These are phyloP conservation scores for Colletotrichum gigasporum DNA, from an alignment of 2,329 filamentous ascomycete genomes.

Conservation along the genomic window DNA sequence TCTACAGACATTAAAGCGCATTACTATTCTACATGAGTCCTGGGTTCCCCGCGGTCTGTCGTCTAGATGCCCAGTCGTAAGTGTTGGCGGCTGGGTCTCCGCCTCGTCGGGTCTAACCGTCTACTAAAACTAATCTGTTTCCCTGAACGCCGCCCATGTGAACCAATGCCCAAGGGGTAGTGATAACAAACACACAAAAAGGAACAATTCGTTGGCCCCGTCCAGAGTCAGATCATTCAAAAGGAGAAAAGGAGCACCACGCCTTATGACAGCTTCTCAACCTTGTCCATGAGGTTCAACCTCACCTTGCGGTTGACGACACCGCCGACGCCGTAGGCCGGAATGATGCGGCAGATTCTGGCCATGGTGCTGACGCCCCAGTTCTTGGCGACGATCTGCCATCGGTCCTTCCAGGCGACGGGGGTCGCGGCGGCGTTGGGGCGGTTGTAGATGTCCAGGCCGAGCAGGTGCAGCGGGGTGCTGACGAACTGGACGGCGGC, in stretches of 20 bases:
- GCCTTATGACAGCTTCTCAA: constrained; percentile 3
- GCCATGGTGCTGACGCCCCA: constrained; percentile 80
- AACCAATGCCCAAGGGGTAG: constrained; percentile 6
- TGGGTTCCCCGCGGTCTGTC: constrained; percentile 3
- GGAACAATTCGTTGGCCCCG: constrained; percentile 8
- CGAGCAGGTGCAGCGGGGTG: constrained; percentile 86
- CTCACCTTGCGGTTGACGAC: constrained; percentile 84
- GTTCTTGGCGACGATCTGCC: constrained; percentile 73
- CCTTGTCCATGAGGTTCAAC: constrained; percentile 69
- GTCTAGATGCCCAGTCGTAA: constrained; percentile 6
- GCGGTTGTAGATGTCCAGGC: constrained; percentile 87
- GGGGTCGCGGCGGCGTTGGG: constrained; percentile 45
- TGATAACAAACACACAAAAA: background rate
- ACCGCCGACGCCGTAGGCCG: constrained; percentile 88
- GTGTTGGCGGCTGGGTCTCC: background rate
- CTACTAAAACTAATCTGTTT: background rate
- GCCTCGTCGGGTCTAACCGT: background rate
- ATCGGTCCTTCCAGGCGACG: constrained; percentile 66
- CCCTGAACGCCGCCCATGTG: constrained; percentile 29
- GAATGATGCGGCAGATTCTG: constrained; percentile 84
- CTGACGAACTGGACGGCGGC: constrained; percentile 81
- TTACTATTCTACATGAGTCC: constrained; percentile 31
- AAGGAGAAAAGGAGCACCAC: background rate
- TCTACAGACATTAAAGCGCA: constrained; percentile 23
- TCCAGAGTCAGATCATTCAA: background rate